Base-by-base conservation (phyloP, 2,329 filamentous ascomycete genomes). In the Alternaria consortialis region DNA sequence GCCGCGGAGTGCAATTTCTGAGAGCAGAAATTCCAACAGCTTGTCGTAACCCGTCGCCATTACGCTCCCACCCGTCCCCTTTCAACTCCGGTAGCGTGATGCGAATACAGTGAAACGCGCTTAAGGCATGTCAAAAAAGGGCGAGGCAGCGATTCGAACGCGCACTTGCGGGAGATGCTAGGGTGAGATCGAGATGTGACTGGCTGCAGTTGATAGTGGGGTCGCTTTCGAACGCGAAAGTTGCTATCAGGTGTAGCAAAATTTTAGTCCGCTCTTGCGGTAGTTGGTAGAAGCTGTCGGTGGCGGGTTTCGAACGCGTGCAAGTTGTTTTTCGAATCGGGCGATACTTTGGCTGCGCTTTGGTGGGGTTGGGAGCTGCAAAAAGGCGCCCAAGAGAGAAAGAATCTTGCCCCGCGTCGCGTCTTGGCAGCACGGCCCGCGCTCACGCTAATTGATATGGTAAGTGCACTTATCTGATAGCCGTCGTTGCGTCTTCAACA, bases 1-100 rank as follows among this genome's bases (percentile, higher is more conserved):
- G 65, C 87, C 86, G 66, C 82, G 83, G 47, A 88, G 80, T 25
- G 87, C 87, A 73, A 89, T 84, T 75, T 87, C 84, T 61, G 84
- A 82, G 48, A 89, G 79, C 57, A 89, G 71, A 76, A 82, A 85
- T 71, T 88, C 83, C 63, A 89, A 81, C 65, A 90, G 77, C 51
- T 84, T 81, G 71, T 87, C 86, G 61, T 87, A 79, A 56, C 84
- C 84, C 60, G 66, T 65, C 64, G 73, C 67, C 75, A 77, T 77
- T n/a, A 36, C 65, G 36, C 37, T 58, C 15, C 57, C 60, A 29
- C 58, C 58, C 67, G 53, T 62, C 65, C 66, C 65, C 68, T 61
- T 65, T 36, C 69, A 56, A 48, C 67, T 66, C 43, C 58, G 42
- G 39, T 29, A 51, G 46, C 50, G 52, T 32, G 52, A 62, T 51